Evolutionary conservation across 352 stramenopile species (phyloP), one percentile per base, ranked within the genome.

Genomic region (Pythium folliculosum): DNA sequence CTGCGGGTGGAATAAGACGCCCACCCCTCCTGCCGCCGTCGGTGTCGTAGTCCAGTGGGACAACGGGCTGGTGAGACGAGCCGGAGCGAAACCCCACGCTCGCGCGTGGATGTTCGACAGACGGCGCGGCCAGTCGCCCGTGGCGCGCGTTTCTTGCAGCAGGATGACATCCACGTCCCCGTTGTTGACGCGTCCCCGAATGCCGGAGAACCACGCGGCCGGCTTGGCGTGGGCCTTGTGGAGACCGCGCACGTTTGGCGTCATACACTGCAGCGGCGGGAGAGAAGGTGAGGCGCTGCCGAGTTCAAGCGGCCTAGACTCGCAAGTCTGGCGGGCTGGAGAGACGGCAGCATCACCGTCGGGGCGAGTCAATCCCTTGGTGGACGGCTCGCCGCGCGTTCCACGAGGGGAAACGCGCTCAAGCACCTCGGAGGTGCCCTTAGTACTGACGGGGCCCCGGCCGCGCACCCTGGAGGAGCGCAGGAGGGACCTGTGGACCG

Each of bases 71-170:
- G 3, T 3, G 2, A 55, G n/a, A 3, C 14, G 7, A 47, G 17
- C 17, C 14, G 35, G 32, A 3, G 48, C 52, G 10, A 35, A 60
- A 21, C 52, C 52, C 32, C 32, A 43, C 2, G 50, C 50, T 2
- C 50, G 50, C 12, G 52, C 52, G 22, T 60, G 49, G 1, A 32
- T 6, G 3, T 48, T 8, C 16, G 6, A 1, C 5, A 47, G 21
- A 32, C 49, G 32, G 2, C 8, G 8, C 1, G 52, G 27, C 52
- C 52, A 60, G 14, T 35, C 19, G 2, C 5, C 32, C 2, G 52
- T 60, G 6, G 52, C 52, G 7, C 52, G 17, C 8, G 52, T 60
- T 25, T 60, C 52, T 60, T 60, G 35, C 8, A 60, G 10, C 8
- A 60, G 23, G 4, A 60, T 13, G 1, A 60, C n/a, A 14, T 60